Evolutionary conservation across 495 filamentous ascomycete species (phyloP).

Genomic region (Aspergillus sclerotioniger): DNA sequence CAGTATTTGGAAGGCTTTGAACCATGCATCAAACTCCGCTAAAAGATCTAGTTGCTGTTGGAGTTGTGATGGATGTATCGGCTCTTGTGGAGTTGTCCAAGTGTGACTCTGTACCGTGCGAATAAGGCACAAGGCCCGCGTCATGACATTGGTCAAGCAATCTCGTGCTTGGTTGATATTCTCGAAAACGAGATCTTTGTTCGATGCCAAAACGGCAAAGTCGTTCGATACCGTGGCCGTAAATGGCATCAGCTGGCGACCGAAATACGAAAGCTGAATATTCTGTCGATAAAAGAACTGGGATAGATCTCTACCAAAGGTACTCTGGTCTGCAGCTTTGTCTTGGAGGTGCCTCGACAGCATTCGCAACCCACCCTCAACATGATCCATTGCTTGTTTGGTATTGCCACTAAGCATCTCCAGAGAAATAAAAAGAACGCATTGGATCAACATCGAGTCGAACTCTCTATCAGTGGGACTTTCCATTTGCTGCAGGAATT

Average conservation of each 20-base stretch:
- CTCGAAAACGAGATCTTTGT: background rate
- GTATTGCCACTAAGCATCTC: background rate
- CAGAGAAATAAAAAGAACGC: background rate
- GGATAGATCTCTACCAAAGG: conserved; percentile 15
- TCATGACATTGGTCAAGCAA: conserved; percentile 9
- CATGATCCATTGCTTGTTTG: background rate
- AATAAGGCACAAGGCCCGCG: conserved; percentile 8
- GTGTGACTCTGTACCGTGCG: conserved; percentile 2
- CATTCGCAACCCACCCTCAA: conserved; percentile 19
- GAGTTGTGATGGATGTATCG: conserved; percentile 8
- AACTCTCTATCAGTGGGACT: background rate
- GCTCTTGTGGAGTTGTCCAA: background rate
- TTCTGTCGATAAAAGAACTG: conserved; percentile 21
- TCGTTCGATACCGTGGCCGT: background rate
- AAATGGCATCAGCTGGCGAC: conserved; percentile 8
- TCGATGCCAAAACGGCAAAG: background rate
- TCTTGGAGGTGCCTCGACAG: conserved; percentile 2
- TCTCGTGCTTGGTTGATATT: conserved; percentile 16
- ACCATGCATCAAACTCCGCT: conserved; percentile 13
- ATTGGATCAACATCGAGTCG: background rate
- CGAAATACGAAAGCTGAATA: conserved; percentile 20
- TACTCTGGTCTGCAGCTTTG: background rate
- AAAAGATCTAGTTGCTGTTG: background rate
- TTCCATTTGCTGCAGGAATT: background rate
- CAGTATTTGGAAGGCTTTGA: conserved; percentile 16